Evolutionary conservation across 176 grass and related monocot species (phyloP).

Genomic region (Oryza glaberrima): DNA sequence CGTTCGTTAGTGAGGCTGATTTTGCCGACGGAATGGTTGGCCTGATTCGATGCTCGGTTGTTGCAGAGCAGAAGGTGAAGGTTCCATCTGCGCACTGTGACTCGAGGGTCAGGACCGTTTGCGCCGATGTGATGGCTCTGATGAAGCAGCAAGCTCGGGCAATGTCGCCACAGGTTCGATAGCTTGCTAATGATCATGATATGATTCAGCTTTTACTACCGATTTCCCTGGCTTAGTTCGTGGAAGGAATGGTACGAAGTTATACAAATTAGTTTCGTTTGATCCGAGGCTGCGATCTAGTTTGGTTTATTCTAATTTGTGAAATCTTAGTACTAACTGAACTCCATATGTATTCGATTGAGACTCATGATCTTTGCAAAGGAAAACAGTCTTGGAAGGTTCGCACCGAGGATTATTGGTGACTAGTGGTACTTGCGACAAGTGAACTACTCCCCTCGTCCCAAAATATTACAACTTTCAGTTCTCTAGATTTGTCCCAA

Average conservation of each 20-base stretch:
- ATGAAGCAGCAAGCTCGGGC: constrained; percentile 62
- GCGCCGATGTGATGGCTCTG: constrained; percentile 71
- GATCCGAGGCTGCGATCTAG: neutral
- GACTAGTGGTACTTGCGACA: neutral
- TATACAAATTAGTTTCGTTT: neutral
- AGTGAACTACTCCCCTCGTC: neutral
- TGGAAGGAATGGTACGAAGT: neutral
- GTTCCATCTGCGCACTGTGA: constrained; percentile 84
- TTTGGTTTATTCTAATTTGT: neutral
- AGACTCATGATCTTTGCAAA: neutral
- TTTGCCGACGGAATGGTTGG: neutral
- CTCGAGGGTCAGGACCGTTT: constrained; percentile 63
- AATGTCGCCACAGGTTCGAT: constrained; percentile 73
- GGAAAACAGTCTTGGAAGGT: neutral
- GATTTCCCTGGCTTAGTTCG: neutral
- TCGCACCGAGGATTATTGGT: neutral
- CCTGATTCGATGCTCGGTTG: constrained; percentile 42
- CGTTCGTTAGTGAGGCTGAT: neutral
- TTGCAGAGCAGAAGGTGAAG: constrained; percentile 86
- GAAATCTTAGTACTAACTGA: neutral
- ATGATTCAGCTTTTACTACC: neutral
- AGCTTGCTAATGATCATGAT: neutral
- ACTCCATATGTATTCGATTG: neutral
- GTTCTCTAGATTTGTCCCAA: too few relatives aligned
- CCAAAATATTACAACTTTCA: too few relatives aligned